Base-by-base conservation (phyloP, 768 basidiomycete species). In the Auricularia auricula-judae region DNA sequence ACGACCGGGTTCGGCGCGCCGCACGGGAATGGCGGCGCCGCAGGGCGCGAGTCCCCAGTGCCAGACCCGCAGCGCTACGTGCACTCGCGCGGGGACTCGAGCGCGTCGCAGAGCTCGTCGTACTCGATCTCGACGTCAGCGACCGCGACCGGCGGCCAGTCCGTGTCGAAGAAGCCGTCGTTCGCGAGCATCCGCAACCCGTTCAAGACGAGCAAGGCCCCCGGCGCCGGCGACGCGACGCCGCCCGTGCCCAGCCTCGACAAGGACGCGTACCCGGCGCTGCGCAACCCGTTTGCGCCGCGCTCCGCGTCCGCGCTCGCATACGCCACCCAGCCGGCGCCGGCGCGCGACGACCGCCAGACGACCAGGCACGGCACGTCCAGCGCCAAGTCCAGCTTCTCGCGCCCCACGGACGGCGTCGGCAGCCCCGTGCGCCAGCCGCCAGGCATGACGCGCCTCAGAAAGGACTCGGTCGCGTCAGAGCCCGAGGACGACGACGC, bases 141-240 rank as follows among this genome's bases (percentile, higher is more conserved):
- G 23, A 65, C 63, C 61, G 66, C 70, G 58, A 62, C 67, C 21
- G 65, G 66, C 7, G 56, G 18, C 29, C 65, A 33, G 62, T 23
- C 69, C 71, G 78, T 91, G 71, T 77, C 84, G 53, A 91, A 90
- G 77, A 93, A 93, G 70, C 74, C 88, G 2, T 93, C 91, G 0
- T 92, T 93, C 66, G 91, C 91, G 2, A 92, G 89, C 16, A 84
- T 93, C 65, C 85, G 89, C 47, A 91, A 91, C 71, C 90, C 91
- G 3, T 92, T 93, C 81, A 93, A 89, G 74, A 83, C 82, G 56
- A 80, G 80, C 64, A 89, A 82, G 70, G 36, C 59, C 10, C 79
- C 74, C 63, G 77, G 73, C 61, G 84, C 86, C n/a, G 66, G 66
- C 34, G 72, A 73, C 8, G 77, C 86, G 4, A 65, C 65, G 18